These are phyloP conservation scores for Ophiostoma ulmi DNA, from an alignment of 2,329 filamentous ascomycete genomes.

Conservation along the genomic window DNA sequence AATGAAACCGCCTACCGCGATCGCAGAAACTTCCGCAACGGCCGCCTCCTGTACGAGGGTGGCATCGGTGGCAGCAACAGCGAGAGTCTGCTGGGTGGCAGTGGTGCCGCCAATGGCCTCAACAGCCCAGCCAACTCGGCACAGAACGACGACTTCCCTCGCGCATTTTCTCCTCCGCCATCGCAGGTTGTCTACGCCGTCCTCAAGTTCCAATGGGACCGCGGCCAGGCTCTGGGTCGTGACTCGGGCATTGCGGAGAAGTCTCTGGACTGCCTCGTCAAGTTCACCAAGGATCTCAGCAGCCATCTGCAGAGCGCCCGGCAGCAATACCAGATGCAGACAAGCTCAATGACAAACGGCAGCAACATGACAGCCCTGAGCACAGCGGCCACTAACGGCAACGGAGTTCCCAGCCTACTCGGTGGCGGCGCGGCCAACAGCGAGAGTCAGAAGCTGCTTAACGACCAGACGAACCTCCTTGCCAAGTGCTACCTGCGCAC, in stretches of 20 bases:
- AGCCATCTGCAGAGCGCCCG: conserved; percentile 50
- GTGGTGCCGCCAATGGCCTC: conserved; percentile 6
- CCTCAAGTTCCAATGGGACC: conserved; percentile 94
- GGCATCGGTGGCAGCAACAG: conserved; percentile 19
- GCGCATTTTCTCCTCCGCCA: conserved; percentile 33
- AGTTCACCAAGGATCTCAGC: conserved; percentile 57
- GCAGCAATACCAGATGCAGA: conserved; percentile 46
- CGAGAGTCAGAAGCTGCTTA: conserved; percentile 48
- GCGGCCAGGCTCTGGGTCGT: conserved; percentile 54
- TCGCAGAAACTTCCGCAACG: conserved; percentile 26
- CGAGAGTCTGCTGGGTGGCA: conserved; percentile 19
- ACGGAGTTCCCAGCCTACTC: conserved; percentile 33
- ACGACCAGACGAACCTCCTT: conserved; percentile 65
- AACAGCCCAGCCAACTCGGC: background rate
- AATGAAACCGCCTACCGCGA: conserved; percentile 19
- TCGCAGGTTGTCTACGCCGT: conserved; percentile 93
- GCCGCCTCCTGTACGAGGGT: conserved; percentile 24
- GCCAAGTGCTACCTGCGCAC: conserved; percentile 95
- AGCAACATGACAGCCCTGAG: conserved; percentile 20
- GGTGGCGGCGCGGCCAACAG: conserved; percentile 38
- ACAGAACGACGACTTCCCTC: conserved; percentile 24
- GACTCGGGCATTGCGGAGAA: conserved; percentile 47
- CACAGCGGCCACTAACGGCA: conserved; percentile 26
- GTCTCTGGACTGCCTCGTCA: conserved; percentile 54
- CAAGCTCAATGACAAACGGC: conserved; percentile 34